Base-by-base conservation (phyloP, 441 rosid species). In the Theobroma grandiflorum region DNA sequence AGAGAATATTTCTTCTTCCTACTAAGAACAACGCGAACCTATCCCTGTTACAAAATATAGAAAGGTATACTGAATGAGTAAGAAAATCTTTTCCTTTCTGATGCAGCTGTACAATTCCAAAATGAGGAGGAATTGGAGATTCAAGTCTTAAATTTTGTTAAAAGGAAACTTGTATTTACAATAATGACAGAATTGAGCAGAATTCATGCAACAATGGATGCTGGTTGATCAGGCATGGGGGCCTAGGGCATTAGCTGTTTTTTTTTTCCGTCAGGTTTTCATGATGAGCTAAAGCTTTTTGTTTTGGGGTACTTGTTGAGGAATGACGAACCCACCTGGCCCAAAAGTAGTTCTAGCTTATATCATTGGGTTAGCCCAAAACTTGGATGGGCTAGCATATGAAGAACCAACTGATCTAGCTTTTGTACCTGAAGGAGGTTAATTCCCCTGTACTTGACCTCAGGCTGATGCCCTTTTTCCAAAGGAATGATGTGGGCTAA, bases 341-440 rank as follows among this genome's bases (percentile, higher is more conserved):
- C 59, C 61, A 71, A 31, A 71, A 3, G 7, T 20, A 70, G 18
- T 47, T 2, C 16, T 43, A 53, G 52, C 33, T 66, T 65, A 40
- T 40, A 66, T 18, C 33, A 40, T 66, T n/a, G 33, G 15, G 71
- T 31, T 4, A 66, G 40, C 72, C 53, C 4, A 42, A 33, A 65
- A 37, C 22, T 64, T 16, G 69, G 69, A 40, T 67, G 72, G 72
- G 50, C 72, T n/a, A 38, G 70, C 6, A 59, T 10, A 22, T 22
- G 64, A 10, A 22, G 15, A 20, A 20, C 8, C 4, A 3, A 57
- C 4, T 57, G 62, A 0, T 20, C 11, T 57, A 57, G 62, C 62
- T n/a, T 7, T 53, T 18, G 20, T 20, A 57, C 0, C 20, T 57
- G 26, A 55, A n/a, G 61, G 4, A 55, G 26, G 26, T 26, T 18